Conservation (phyloP, 192 early-diverging fungal species). For the Coemansia sp. region DNA sequence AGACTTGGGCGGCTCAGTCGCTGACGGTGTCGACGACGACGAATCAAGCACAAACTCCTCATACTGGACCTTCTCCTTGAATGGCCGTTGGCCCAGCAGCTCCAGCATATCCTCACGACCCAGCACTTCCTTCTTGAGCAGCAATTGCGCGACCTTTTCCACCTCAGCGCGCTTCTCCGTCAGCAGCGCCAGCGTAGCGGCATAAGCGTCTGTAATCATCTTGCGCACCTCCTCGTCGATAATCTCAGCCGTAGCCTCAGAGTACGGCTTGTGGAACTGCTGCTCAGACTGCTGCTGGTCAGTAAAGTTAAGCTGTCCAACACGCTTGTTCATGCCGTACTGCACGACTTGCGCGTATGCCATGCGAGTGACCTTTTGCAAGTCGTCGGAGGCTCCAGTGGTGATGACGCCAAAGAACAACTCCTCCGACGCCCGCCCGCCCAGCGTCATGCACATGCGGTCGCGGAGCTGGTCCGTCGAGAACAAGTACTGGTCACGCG, state of each 20-base stretch:
- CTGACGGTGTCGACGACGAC: slow-evolving; percentile 37
- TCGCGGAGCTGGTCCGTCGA: slow-evolving; percentile 90
- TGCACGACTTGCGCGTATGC: slow-evolving; percentile 94
- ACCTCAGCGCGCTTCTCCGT: slow-evolving; percentile 83
- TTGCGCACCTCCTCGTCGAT: slow-evolving; percentile 95
- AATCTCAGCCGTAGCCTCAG: slow-evolving; percentile 88
- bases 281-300: slow-evolving; percentile 67
- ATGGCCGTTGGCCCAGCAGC: slow-evolving; percentile 83
- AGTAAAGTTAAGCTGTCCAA: slow-evolving; percentile 87
- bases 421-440: slow-evolving; percentile 83
- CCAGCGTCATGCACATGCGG: slow-evolving; percentile 89
- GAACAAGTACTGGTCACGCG: slow-evolving; percentile 96
- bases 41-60: slow-evolving; percentile 65
- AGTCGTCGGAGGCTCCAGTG: slow-evolving; percentile 93
- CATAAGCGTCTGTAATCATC: slow-evolving; percentile 79
- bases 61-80: slow-evolving; percentile 70
- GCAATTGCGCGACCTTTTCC: slow-evolving; percentile 86
- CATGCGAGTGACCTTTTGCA: slow-evolving; percentile 96
- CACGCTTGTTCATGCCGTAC: slow-evolving; percentile 90
- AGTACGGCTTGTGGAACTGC: slow-evolving; percentile 94
- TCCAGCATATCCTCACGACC: slow-evolving; percentile 94
- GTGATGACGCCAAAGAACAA: slow-evolving; percentile 94
- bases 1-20: not conserved
- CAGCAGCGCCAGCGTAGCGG: slow-evolving; percentile 80
- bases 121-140: slow-evolving; percentile 97